Evolutionary conservation across 2,329 filamentous ascomycete species (phyloP).

Genomic region (Cryphonectria japonica): DNA sequence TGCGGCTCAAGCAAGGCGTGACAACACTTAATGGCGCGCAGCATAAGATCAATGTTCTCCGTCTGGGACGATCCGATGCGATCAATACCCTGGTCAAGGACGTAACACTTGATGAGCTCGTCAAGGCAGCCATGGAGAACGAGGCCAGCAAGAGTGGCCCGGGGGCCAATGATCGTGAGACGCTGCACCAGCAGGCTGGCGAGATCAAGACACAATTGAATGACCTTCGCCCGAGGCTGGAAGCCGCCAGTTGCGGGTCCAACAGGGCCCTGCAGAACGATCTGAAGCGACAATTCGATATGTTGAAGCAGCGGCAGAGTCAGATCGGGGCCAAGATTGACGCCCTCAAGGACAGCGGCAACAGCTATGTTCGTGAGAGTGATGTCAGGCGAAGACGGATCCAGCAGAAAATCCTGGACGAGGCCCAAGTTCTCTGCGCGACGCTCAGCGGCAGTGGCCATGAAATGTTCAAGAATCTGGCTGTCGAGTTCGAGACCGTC

Average conservation of each 20-base stretch:
- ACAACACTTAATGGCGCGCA: slow-evolving; percentile 73
- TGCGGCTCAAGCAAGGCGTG: slow-evolving; percentile 86
- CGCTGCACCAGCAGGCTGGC: slow-evolving; percentile 65
- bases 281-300: slow-evolving; percentile 77
- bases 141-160: slow-evolving; percentile 59
- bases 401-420: slow-evolving; percentile 89
- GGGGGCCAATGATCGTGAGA: slow-evolving; percentile 59
- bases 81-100: slow-evolving; percentile 89
- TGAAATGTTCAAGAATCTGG: slow-evolving; percentile 93
- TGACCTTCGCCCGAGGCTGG: slow-evolving; percentile 71
- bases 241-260: slow-evolving; percentile 63
- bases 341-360: slow-evolving; percentile 82
- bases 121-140: slow-evolving; percentile 71
- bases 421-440: slow-evolving; percentile 90
- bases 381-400: slow-evolving; percentile 83
- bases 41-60: slow-evolving; percentile 83
- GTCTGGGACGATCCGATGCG: slow-evolving; percentile 86
- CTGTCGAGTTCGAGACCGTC: slow-evolving; percentile 97
- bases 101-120: slow-evolving; percentile 90
- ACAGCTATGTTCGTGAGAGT: slow-evolving; percentile 77
- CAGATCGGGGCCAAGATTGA: slow-evolving; percentile 84
- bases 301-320: slow-evolving; percentile 74
- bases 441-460: slow-evolving; percentile 95
- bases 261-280: slow-evolving; percentile 53
- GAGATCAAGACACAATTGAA: slow-evolving; percentile 77